Evolutionary conservation across 306 rosid genomes (phyloP), one percentile per base, ranked within the genome.

Genomic region (Dalbergia cultrata): DNA sequence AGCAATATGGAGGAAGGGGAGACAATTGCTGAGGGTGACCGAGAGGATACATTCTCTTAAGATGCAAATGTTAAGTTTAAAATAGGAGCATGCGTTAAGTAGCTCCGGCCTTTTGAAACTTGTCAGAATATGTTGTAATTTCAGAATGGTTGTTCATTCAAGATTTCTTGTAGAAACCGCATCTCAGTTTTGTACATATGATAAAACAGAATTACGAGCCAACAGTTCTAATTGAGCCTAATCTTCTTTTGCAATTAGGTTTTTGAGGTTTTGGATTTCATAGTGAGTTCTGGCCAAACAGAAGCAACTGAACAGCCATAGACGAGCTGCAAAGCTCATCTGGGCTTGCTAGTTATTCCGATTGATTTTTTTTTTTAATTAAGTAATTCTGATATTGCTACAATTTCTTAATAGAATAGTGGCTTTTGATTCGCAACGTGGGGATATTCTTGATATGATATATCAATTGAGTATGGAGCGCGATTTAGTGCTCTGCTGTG

Each of bases 1-100:
- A 93, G 97, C 88, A 92, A 92, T 65, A 81, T 96, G 88, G 99
- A 96, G 89, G 99, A 93, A 78, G 98, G 90, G 61, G 98, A 96
- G 37, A 87, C 82, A 2, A 4, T 72, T 52, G 91, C 92, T 0
- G 97, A 85, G 87, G 99, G 97, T 47, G 99, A 96, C 60, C 91
- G 97, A 0, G 99, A 96, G 69, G 99, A 96, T 73, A 90, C 95
- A 0, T 92, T 89, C 81, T 22, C 95, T 18, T 90, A 53, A 62
- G 77, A 74, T 17, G 26, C 56, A 53, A 45, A 13, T 19, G 10
- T 50, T 22, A 13, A 14, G 64, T 56, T 53, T 69, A 54, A 14
- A 26, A 1, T 16, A 50, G 69, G 74, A 35, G 47, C 78, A 17
- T 7, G 58, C 21, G 17, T 71, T 54, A 26, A 64, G 26, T 74